Evolutionary conservation across 83 land plant species (phyloP).

Genomic region (Picea mariana): DNA sequence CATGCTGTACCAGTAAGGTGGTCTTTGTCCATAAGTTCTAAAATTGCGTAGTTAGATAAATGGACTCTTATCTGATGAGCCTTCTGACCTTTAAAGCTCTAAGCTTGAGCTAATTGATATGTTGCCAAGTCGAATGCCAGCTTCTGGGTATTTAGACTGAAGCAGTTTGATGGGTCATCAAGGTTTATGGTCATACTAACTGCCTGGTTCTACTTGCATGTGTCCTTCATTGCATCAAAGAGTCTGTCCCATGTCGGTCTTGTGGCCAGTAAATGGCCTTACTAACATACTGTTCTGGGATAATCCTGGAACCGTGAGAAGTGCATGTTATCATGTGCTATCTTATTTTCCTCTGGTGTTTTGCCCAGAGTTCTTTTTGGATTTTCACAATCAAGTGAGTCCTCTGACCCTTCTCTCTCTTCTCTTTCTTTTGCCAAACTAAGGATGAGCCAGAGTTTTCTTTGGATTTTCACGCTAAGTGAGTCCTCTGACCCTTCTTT

Average conservation of each 20-base stretch:
- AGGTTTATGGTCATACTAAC: conserved; percentile 10
- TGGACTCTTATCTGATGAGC: neutral
- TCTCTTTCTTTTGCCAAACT: neutral
- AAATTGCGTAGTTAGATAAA: conserved; percentile 7
- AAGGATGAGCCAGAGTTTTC: too few species aligned
- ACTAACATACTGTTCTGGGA: conserved; percentile 3
- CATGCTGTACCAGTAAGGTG: conserved; percentile 10
- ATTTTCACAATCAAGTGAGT: too few species aligned
- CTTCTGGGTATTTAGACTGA: neutral
- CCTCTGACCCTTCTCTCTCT: neutral
- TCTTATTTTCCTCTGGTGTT: neutral
- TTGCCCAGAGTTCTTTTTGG: neutral
- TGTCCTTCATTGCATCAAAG: conserved; percentile 7
- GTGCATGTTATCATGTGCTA: neutral
- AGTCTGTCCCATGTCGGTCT: neutral
- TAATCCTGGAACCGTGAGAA: neutral
- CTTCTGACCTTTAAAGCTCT: conserved; percentile 3
- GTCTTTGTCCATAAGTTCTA: conserved; percentile 11
- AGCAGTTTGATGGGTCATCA: neutral
- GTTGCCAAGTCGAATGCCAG: neutral
- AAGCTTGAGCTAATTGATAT: neutral
- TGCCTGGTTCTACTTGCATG: neutral
- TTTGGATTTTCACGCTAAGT: neutral
- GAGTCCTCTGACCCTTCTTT: too few species aligned
- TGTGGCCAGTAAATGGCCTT: neutral